Evolutionary conservation across 192 early-diverging fungal species (phyloP), one percentile per base, ranked within the genome.

Genomic region (Coemansia sp.): DNA sequence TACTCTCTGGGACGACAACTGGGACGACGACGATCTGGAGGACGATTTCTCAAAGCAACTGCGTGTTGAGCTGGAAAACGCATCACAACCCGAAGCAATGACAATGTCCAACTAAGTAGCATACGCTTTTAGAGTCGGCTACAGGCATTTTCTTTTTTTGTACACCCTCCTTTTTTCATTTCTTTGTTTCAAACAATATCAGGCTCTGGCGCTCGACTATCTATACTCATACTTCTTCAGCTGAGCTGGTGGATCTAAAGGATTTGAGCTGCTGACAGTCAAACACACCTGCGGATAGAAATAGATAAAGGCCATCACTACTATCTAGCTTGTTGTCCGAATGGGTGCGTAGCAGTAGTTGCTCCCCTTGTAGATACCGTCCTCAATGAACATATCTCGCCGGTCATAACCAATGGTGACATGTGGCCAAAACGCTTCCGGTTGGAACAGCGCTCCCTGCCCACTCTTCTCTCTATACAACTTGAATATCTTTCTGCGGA

Each of bases 31-130:
- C 62, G 90, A 93, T 74, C 74, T 91, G 47, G 90, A 94, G 64
- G 94, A 96, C 74, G 94, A 94, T 61, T 96, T 96, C 77, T 90
- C 94, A n/a, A 85, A 88, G 76, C 94, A 96, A 83, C 78, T 96
- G 22, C 84, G 84, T 36, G 73, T 59, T 8, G 73, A 78, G 55
- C 76, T 83, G 42, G 75, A 67, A 16, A 74, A 74, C 61, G 63
- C 64, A 32, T 69, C 73, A 11, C 72, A 72, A 41, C 66, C 76
- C 6, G 69, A 74, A 62, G 62, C 77, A 10, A 83, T 75, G 65
- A 54, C 67, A 8, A 63, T 74, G 55, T 62, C 80, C 18, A 77
- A 67, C 63, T 83, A 78, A 48, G 32, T 40, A 16, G 61, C 12
- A 11, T 41, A 42, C 26, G 48, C 19, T 15, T 47, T 32, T 49